These are phyloP conservation scores for Alternaria solani DNA, from an alignment of 2,329 filamentous ascomycete species.

Conservation along the genomic window DNA sequence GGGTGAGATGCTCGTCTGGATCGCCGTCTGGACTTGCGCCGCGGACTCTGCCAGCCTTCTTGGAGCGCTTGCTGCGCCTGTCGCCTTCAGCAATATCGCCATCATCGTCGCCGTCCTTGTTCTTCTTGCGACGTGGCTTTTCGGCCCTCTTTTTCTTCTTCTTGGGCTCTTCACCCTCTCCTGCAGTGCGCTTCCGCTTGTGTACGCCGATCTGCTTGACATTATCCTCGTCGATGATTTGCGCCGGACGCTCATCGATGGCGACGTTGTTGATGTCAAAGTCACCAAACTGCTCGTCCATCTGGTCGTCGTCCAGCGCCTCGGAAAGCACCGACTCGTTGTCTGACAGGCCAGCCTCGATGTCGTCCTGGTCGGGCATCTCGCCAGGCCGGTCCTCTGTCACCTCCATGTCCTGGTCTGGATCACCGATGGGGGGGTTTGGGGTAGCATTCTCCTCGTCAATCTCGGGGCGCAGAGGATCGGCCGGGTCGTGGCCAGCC, in stretches of 20 bases:
- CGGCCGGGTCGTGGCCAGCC: constrained; percentile 56
- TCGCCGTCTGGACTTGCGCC: constrained; percentile 63
- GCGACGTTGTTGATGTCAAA: constrained; percentile 69
- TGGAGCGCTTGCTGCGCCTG: constrained; percentile 61
- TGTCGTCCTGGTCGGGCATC: constrained; percentile 48
- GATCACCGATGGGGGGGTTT: constrained; percentile 54
- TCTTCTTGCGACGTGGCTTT: constrained; percentile 61
- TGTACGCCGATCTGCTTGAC: constrained; percentile 68
- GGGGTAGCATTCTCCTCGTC: constrained; percentile 59
- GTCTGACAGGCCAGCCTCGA: constrained; percentile 60
- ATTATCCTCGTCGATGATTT: constrained; percentile 68
- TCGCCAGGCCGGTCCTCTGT: constrained; percentile 49
- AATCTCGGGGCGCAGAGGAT: constrained; percentile 57
- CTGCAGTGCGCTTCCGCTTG: constrained; percentile 70
- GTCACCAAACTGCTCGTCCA: constrained; percentile 62
- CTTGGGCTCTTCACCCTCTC: constrained; percentile 65
- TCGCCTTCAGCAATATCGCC: constrained; percentile 63
- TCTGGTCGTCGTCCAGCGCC: constrained; percentile 68
- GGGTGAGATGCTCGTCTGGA: constrained; percentile 79
- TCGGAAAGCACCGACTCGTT: constrained; percentile 70
- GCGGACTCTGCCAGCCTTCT: constrained; percentile 48
- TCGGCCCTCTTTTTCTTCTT: constrained; percentile 74
- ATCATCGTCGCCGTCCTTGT: constrained; percentile 55
- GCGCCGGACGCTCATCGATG: constrained; percentile 66
- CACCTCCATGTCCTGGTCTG: constrained; percentile 57